These are phyloP conservation scores for Quercus cerris DNA, from an alignment of 306 rosid genomes.

Conservation along the genomic window DNA sequence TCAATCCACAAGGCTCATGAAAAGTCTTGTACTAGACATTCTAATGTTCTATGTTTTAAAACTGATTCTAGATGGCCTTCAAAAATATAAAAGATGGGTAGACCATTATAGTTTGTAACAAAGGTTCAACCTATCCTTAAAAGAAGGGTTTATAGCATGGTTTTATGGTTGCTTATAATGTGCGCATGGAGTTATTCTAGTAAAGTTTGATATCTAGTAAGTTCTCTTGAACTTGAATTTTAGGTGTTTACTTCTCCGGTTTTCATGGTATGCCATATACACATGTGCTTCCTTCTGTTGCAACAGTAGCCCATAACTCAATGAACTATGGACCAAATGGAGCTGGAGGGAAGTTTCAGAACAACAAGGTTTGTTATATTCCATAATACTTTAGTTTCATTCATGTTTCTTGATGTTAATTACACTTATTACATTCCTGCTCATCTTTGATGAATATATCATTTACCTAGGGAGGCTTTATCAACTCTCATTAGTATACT, in stretches of 20 bases:
- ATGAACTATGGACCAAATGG: slow-evolving; percentile 69
- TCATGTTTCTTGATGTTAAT: slow-evolving; percentile 22
- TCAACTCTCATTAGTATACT: neutral
- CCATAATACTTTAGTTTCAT: slow-evolving; percentile 21
- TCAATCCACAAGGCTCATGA: neutral
- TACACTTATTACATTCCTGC: neutral
- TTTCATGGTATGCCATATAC: slow-evolving; percentile 64
- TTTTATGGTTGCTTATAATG: neutral
- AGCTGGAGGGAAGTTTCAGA: slow-evolving; percentile 70
- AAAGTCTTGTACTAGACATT: too few species aligned
- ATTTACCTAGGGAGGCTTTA: neutral
- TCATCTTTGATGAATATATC: neutral
- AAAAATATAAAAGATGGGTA: neutral
- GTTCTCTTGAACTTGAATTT: slow-evolving; percentile 35
- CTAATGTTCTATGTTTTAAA: neutral
- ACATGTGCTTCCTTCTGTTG: slow-evolving; percentile 72
- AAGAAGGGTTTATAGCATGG: neutral
- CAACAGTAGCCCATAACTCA: slow-evolving; percentile 64
- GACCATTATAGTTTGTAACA: too few species aligned
- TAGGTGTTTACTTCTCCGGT: slow-evolving; percentile 66
- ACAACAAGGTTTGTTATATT: slow-evolving; percentile 63
- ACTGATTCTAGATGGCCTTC: neutral
- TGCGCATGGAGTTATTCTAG: slow-evolving; percentile 4
- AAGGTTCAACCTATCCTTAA: too few species aligned
- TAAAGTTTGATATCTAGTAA: slow-evolving; percentile 34